Evolutionary conservation across 164 flowering plant species (phyloP).

Genomic region (Aristolochia contorta): DNA sequence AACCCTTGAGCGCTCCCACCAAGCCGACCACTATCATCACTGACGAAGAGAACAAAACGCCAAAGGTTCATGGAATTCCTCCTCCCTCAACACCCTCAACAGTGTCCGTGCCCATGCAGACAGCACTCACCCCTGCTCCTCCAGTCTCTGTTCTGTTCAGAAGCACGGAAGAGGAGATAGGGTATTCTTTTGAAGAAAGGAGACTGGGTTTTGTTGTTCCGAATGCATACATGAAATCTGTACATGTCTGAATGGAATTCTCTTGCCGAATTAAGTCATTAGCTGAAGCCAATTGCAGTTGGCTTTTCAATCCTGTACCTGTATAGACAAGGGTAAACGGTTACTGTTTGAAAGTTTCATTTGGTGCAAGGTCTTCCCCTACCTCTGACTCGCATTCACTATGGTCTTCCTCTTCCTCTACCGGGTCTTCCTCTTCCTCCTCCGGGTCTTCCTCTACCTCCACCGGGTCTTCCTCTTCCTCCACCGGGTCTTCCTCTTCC

Average conservation of each 20-base stretch:
- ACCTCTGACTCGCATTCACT: too few species aligned
- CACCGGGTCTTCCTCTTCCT: too few species aligned
- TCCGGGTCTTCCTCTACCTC: too few species aligned
- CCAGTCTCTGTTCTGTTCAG: conserved; percentile 11
- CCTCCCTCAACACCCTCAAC: conserved; percentile 52
- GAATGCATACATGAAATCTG: not conserved
- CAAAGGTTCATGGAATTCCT: conserved; percentile 29
- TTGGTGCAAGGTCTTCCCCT: too few species aligned
- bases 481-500: too few species aligned
- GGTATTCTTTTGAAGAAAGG: conserved; percentile 64
- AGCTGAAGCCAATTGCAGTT: conserved; percentile 14
- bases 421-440: too few species aligned
- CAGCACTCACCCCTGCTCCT: conserved; percentile 50
- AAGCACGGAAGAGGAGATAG: conserved; percentile 13
- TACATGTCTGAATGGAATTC: conserved; percentile 1
- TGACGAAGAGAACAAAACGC: conserved; percentile 41
- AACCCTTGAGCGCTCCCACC: conserved; percentile 18
- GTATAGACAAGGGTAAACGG: not conserved
- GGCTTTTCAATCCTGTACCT: conserved; percentile 4
- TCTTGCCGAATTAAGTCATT: not conserved
- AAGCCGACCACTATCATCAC: conserved; percentile 16
- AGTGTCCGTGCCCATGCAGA: conserved; percentile 66
- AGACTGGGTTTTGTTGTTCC: conserved; percentile 40
- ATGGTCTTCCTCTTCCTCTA: too few species aligned
- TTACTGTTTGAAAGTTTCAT: too few species aligned